Evolutionary conservation across 108 stramenopile species (phyloP), one percentile per base, ranked within the genome.

Genomic region (Pseudonitzschia delicatissima): DNA sequence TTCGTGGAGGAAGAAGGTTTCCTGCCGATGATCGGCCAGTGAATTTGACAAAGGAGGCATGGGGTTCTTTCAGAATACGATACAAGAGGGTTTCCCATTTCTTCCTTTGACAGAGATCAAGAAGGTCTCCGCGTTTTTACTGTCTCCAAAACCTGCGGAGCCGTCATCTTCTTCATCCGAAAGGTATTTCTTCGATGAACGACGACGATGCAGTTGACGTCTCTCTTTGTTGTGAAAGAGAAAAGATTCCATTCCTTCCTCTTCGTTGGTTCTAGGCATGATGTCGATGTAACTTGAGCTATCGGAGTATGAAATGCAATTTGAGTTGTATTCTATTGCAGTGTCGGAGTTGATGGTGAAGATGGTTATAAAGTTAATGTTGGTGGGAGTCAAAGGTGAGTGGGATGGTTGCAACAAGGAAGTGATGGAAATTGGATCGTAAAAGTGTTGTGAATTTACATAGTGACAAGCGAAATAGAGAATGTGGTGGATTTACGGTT

Each of bases 1-100:
- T 59, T 79, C 80, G 52, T 84, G 80, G 20, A 87, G 62, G 32
- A n/a, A 76, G 69, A 8, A 73, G 32, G 20, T 73, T 73, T 17
- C 58, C 62, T 6, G 20, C 51, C 28, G 70, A 71, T 44, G 62
- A 55, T 29, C 40, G 33, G 2, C 59, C 39, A 23, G 37, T 42
- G 37, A 61, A 40, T 42, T 42, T 61, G 12, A 64, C 40, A 31
- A 17, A 33, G 33, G 61, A 47, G 17, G 28, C 2, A 26, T 64
- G 31, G 1, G 70, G 70, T 13, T 53, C 7, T 44, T 40, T 37
- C 13, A 45, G 32, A 15, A 63, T 15, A 12, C 33, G 37, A 20
- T 64, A n/a, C 39, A 57, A 33, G 17, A 71, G 20, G 6, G 37
- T 50, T 50, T 40, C 52, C 70, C 70, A 71, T 7, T 64, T 33